These are phyloP conservation scores for Aspergillus neotritici DNA, from an alignment of 2,329 filamentous ascomycete genomes.

Conservation along the genomic window DNA sequence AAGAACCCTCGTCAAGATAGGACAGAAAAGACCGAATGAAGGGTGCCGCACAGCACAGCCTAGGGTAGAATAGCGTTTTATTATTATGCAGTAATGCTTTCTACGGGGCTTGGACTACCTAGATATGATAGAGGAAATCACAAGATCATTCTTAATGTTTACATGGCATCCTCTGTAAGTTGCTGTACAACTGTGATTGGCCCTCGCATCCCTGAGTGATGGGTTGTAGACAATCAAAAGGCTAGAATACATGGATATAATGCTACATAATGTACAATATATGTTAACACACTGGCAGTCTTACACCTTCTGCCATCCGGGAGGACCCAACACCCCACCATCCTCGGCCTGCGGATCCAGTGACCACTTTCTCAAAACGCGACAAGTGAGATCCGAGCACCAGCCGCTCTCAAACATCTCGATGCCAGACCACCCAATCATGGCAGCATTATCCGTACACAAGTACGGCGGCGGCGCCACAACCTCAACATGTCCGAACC, in stretches of 20 bases:
- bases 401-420: slow-evolving; percentile 86
- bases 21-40: no score
- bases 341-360: slow-evolving; percentile 58
- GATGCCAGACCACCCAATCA: slow-evolving; percentile 91
- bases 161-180: no score
- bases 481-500: slow-evolving; percentile 57
- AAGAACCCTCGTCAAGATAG: no score
- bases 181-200: no score
- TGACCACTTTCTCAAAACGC: slow-evolving; percentile 64
- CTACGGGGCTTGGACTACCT: no score
- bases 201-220: no score
- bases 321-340: slow-evolving; percentile 62
- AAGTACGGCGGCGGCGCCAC: slow-evolving; percentile 68
- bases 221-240: not conserved
- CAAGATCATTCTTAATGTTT: no score
- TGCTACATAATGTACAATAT: not conserved
- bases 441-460: slow-evolving; percentile 94
- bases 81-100: no score
- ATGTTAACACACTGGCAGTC: slow-evolving; percentile 1
- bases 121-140: no score
- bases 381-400: slow-evolving; percentile 55
- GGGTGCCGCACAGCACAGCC: no score
- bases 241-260: slow-evolving; percentile 2
- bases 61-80: no score
- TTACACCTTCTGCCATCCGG: slow-evolving; percentile 44